Evolutionary conservation across 2,329 filamentous ascomycete species (phyloP).

Genomic region (Bipolaris zeicola): DNA sequence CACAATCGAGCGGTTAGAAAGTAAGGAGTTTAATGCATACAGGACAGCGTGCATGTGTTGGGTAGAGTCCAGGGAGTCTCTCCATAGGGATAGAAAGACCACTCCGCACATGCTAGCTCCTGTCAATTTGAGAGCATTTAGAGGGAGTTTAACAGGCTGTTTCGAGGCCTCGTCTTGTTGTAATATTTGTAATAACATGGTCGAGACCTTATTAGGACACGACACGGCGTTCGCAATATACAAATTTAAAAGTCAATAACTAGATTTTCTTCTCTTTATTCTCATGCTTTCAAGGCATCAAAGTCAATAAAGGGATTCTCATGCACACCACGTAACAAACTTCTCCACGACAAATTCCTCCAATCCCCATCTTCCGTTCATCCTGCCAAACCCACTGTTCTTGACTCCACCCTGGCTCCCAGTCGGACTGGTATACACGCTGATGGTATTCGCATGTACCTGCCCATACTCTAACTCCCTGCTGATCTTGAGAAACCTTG

Average conservation of each 20-base stretch:
- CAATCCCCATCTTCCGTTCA: slow-evolving; percentile 50
- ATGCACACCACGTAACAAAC: slow-evolving; percentile 43
- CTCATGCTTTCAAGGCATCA: not conserved
- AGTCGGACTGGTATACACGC: slow-evolving; percentile 51
- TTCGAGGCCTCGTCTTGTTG: not conserved
- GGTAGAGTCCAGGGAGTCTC: not conserved
- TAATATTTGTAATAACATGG: not conserved
- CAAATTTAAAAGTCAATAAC: not conserved
- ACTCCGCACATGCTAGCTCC: not conserved
- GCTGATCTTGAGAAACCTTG: slow-evolving; percentile 53
- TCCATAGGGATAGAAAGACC: too few species aligned
- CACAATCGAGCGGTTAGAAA: not conserved
- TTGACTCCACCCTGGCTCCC: slow-evolving; percentile 55
- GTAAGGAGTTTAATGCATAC: not conserved
- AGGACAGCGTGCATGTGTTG: not conserved
- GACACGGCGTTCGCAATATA: not conserved
- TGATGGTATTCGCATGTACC: slow-evolving; percentile 56
- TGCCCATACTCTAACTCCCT: slow-evolving; percentile 53
- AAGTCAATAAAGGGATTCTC: not conserved
- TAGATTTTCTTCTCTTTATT: not conserved
- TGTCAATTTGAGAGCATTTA: not conserved
- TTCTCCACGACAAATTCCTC: slow-evolving; percentile 51
- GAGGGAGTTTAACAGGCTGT: not conserved
- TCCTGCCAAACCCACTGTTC: slow-evolving; percentile 53
- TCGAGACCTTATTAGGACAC: not conserved